Base-by-base conservation (phyloP, 768 basidiomycete genomes). In the Mrakia gelida region DNA sequence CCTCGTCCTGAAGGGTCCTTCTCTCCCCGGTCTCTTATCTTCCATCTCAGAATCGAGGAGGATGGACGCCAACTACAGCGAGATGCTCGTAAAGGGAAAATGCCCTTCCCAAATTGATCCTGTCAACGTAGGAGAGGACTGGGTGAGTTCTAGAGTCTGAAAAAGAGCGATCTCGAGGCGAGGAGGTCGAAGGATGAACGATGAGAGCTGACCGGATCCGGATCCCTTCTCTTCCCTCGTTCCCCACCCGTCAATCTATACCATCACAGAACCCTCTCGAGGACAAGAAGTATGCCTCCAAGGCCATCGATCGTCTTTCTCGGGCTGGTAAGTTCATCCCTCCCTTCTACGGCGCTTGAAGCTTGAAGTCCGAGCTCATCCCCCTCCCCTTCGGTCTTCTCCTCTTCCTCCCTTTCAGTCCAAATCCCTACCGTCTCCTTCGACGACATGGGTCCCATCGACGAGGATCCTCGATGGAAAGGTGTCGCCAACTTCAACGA, bases 81-180 rank as follows among this genome's bases (percentile, higher is more conserved):
- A 45, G 18, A 30, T 67, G 63, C 75, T 75, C 30, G 21, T 68
- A 3, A 75, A 76, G 26, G 70, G 75, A 1, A 43, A 34, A 32
- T 78, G 77, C 26, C 77, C 77, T 8, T 21, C 59, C 3, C 77
- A 78, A 62, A 32, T 78, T 16, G 72, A 78, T 21, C 77, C 77
- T 16, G 45, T 78, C 23, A 32, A 67, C 52, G 23, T 73, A 13
- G 77, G 77, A 10, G 13, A 28, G 7, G 61, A 70, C 21, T 78
- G 77, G 77, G 77, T 77, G 26, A 68, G 76, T n/a, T 45, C 16
- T 28, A 26, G 7, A 49, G 4, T n/a, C 21, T n/a, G n/a, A n/a
- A n/a, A n/a, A n/a, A n/a, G 54, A 72, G 23, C 23, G 56, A 26
- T 54, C 52, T n/a, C n/a, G n/a, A n/a, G n/a, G n/a, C n/a, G n/a